phyloP scores from a whole-genome alignment of 352 stramenopile genomes.

The Pythium scleroteichum region DNA sequence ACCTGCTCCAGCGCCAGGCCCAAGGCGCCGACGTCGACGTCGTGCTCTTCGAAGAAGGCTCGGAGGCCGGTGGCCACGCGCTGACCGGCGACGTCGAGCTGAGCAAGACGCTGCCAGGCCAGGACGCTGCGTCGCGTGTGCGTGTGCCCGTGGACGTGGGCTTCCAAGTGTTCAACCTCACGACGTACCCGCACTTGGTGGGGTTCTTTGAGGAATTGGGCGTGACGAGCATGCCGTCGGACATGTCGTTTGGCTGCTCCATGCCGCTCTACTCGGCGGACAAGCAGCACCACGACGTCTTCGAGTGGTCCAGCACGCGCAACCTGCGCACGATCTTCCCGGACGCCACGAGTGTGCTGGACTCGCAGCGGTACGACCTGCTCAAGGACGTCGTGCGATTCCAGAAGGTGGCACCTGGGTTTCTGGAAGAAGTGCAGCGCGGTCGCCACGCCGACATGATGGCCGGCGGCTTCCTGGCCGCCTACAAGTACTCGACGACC shows the following conservation, averaged over 20 bases:
- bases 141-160: slow-evolving; percentile 70
- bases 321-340: slow-evolving; percentile 31
- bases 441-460: slow-evolving; percentile 24
- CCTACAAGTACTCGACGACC: slow-evolving; percentile 27
- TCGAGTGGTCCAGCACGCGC: slow-evolving; percentile 31
- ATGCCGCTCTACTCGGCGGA: slow-evolving; percentile 27
- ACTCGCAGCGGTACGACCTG: slow-evolving; percentile 23
- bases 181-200: slow-evolving; percentile 90
- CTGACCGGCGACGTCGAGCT: slow-evolving; percentile 44
- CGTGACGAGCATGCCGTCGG: slow-evolving; percentile 54
- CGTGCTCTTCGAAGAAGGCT: slow-evolving; percentile 47
- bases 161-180: slow-evolving; percentile 92
- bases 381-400: slow-evolving; percentile 34
- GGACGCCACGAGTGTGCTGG: slow-evolving; percentile 13
- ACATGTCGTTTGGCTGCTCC: slow-evolving; percentile 76
- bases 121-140: not conserved
- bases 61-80: slow-evolving; percentile 45
- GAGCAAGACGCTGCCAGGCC: slow-evolving; percentile 21
- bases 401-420: slow-evolving; percentile 22
- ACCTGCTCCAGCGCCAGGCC: slow-evolving; percentile 28
- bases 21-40: slow-evolving; percentile 40
- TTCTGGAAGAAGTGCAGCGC: slow-evolving; percentile 17
- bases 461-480: slow-evolving; percentile 23
- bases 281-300: slow-evolving; percentile 13
- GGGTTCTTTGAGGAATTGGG: slow-evolving; percentile 74